A percentile compares a stretch with the other conserved stretches of the same genome.
Evolutionary conservation across 345 rosid species (phyloP).

Genomic region (Aethionema arabicum): DNA sequence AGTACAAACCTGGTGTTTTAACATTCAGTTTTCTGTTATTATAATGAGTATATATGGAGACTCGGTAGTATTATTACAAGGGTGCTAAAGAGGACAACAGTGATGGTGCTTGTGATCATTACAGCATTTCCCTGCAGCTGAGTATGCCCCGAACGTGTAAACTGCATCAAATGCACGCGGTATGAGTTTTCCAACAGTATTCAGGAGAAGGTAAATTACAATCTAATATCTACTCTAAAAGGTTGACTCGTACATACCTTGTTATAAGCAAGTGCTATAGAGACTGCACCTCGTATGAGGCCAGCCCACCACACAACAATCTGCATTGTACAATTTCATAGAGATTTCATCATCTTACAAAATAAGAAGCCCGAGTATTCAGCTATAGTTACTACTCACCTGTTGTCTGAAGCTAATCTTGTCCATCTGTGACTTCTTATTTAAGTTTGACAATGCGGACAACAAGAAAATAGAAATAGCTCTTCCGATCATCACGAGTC

Average conservation of each 20-base stretch:
- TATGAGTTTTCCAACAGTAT: no score
- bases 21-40: no score
- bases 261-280: conserved; percentile 97
- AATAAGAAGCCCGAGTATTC: no score
- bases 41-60: conserved; percentile 20
- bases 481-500: conserved; percentile 75
- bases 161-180: conserved; percentile 45
- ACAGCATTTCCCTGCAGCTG: conserved; percentile 65
- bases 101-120: conserved; percentile 95
- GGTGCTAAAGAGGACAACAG: conserved; percentile 90
- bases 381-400: conserved; percentile 47
- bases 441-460: conserved; percentile 81
- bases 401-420: conserved; percentile 65
- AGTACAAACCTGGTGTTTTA: no score
- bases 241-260: conserved; percentile 46
- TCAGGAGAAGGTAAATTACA: no score
- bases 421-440: conserved; percentile 54
- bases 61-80: conserved; percentile 45
- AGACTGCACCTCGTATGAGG: conserved; percentile 95
- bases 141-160: conserved; percentile 63
- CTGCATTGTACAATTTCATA: no score
- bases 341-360: no score
- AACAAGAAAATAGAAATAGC: conserved; percentile 88
- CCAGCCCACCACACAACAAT: conserved; percentile 84
- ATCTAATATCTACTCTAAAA: no score